These are phyloP conservation scores for Colletotrichum abscissum DNA, from an alignment of 2,329 filamentous ascomycete genomes.

Conservation along the genomic window DNA sequence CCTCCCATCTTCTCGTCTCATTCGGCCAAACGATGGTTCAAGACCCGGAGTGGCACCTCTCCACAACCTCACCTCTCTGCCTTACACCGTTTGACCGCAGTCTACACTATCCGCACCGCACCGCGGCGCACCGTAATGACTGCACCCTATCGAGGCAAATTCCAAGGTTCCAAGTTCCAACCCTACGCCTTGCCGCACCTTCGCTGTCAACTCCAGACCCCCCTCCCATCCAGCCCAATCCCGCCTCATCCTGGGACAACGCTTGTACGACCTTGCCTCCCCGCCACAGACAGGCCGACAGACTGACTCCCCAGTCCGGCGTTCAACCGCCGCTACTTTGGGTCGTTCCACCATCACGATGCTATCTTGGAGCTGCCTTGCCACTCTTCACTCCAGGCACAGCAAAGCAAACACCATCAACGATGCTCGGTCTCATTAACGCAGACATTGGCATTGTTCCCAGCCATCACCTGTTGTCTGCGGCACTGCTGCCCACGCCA, in stretches of 20 bases:
- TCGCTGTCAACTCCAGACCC: background rate
- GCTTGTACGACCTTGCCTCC: background rate
- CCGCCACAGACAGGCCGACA: background rate
- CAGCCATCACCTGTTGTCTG: conserved; percentile 5
- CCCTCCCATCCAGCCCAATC: background rate
- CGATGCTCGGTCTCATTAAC: background rate
- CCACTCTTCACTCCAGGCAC: background rate
- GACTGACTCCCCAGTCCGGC: background rate
- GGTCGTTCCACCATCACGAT: background rate
- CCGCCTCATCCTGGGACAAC: background rate
- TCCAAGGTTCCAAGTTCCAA: background rate
- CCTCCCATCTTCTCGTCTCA: too few relatives aligned
- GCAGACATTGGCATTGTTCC: background rate
- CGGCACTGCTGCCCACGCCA: background rate
- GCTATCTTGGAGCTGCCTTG: background rate
- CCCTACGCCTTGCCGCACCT: background rate
- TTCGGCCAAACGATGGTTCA: too few relatives aligned
- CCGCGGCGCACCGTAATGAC: too few relatives aligned
- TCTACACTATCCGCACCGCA: background rate
- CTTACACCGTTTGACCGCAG: background rate
- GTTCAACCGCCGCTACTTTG: background rate
- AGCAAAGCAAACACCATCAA: conserved; percentile 4
- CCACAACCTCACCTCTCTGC: too few relatives aligned
- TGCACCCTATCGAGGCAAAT: background rate
- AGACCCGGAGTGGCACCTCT: too few relatives aligned